These are phyloP conservation scores for Hypoxylon sp. DNA, from an alignment of 2,329 filamentous ascomycete species.

Conservation along the genomic window DNA sequence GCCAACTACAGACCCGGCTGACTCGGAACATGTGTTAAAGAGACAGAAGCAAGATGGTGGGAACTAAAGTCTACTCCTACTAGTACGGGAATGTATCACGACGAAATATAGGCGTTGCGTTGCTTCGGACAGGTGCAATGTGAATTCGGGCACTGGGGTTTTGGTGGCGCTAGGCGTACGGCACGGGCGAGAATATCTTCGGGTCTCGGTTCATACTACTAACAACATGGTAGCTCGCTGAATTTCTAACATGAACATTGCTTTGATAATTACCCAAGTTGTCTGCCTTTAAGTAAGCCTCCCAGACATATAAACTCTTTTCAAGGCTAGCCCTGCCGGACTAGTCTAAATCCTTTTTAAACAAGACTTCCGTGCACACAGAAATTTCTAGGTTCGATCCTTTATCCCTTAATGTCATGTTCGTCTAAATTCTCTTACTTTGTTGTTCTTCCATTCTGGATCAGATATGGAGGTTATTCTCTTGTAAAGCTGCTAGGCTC, in stretches of 20 bases:
- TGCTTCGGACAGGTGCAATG: not conserved
- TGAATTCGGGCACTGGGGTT: slow-evolving; percentile 19
- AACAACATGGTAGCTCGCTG: not conserved
- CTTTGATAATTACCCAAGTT: not conserved
- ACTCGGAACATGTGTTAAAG: slow-evolving; percentile 53
- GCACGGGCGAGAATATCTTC: slow-evolving; percentile 11
- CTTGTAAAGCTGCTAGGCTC: not conserved
- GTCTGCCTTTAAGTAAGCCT: not conserved
- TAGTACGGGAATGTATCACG: slow-evolving; percentile 8
- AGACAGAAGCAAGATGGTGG: slow-evolving; percentile 52
- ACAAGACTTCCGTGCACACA: not conserved
- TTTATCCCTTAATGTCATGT: not conserved
- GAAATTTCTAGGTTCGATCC: not conserved
- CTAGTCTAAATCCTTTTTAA: not conserved
- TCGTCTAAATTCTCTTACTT: not conserved
- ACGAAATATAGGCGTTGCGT: slow-evolving; percentile 1
- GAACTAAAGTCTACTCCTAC: slow-evolving; percentile 11
- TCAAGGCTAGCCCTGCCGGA: not conserved
- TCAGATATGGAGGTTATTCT: not conserved
- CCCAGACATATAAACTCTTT: not conserved
- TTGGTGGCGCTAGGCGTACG: slow-evolving; percentile 11
- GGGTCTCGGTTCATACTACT: not conserved
- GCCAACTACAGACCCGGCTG: slow-evolving; percentile 54
- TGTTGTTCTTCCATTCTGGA: not conserved
- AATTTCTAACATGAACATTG: not conserved